Evolutionary conservation across 1,284 basidiomycete species (phyloP), one percentile per base, ranked within the genome.

Genomic region (Ustilago loliicola): DNA sequence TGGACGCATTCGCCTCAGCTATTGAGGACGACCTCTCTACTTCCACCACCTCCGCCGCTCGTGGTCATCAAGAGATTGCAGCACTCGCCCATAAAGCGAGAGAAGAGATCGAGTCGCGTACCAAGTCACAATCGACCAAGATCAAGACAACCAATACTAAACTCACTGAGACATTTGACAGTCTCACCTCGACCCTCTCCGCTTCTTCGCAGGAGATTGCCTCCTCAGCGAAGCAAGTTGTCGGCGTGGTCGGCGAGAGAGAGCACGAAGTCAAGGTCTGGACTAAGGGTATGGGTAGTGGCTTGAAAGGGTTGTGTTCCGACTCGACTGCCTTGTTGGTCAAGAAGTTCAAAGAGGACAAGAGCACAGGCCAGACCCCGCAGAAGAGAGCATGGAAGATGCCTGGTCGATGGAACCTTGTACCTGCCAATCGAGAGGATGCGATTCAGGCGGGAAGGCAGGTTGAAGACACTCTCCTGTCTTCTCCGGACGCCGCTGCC

Each of bases 341-440:
- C n/a, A 47, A 59, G 25, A 62, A 50, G n/a, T 65, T 67, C 17
- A 66, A 60, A 27, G 45, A 67, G 48, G 66, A 80, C 38, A 66
- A 45, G 34, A 61, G 78, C 23, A 81, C 82, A 11, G 81, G 80
- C 15, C 61, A 68, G n/a, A 84, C 82, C 25, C 81, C 81, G 34
- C 74, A 77, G 58, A 81, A 81, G 52, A 72, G 67, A 15, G 60
- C 36, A 21, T 78, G 70, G 69, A 62, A 70, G 53, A 47, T 77
- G 61, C 68, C 76, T 2, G 61, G 55, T 1, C 34, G 61, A 19
- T 81, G 80, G 79, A 56, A 61, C 21, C 60, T 81, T 3, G 81
- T 83, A 19, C 79, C 82, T 1, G 40, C 48, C 8, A 67, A 72
- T 36, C 69, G 79, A 17, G 50, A 60, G 32, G 72, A 68, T 42